These are phyloP conservation scores for Metschnikowia vanudenii DNA, from an alignment of 805 yeast species.

Conservation along the genomic window DNA sequence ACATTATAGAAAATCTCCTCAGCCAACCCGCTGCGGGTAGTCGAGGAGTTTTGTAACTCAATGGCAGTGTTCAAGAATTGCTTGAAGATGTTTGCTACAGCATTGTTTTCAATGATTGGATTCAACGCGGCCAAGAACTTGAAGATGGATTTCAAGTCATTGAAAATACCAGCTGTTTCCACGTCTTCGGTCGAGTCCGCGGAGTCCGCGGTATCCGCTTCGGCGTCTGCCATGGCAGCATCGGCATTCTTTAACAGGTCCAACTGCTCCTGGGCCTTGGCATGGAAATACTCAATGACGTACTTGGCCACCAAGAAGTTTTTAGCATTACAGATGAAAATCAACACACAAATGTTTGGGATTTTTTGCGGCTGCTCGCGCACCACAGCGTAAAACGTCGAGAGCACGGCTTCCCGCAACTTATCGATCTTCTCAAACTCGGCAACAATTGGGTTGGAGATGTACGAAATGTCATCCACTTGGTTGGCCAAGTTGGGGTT, in stretches of 20 bases:
- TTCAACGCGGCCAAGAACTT: constrained; percentile 68
- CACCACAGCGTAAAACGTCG: constrained; percentile 65
- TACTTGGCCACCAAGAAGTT: constrained; percentile 66
- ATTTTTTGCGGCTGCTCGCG: constrained; percentile 91
- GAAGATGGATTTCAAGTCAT: constrained; percentile 64
- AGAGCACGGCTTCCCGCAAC: constrained; percentile 57
- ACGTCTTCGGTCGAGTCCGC: constrained; percentile 2
- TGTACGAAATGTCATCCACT: constrained; percentile 56
- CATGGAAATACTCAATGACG: constrained; percentile 67
- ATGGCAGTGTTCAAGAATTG: constrained; percentile 56
- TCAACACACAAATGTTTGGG: constrained; percentile 63
- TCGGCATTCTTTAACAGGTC: constrained; percentile 25
- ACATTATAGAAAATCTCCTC: constrained; percentile 67
- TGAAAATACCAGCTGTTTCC: constrained; percentile 59
- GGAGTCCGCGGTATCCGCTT: background rate
- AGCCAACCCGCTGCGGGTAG: constrained; percentile 54
- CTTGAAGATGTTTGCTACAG: constrained; percentile 43
- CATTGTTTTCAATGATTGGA: constrained; percentile 55
- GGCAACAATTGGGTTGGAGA: constrained; percentile 62
- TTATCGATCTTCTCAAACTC: constrained; percentile 63
- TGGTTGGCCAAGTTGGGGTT: constrained; percentile 39
- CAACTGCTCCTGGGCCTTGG: constrained; percentile 56
- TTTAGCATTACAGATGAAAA: constrained; percentile 63
- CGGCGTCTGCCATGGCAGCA: constrained; percentile 15
- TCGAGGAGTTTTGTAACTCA: constrained; percentile 46